phyloP scores from a whole-genome alignment of 257 asterid genomes.

The Linaria vulgaris region DNA sequence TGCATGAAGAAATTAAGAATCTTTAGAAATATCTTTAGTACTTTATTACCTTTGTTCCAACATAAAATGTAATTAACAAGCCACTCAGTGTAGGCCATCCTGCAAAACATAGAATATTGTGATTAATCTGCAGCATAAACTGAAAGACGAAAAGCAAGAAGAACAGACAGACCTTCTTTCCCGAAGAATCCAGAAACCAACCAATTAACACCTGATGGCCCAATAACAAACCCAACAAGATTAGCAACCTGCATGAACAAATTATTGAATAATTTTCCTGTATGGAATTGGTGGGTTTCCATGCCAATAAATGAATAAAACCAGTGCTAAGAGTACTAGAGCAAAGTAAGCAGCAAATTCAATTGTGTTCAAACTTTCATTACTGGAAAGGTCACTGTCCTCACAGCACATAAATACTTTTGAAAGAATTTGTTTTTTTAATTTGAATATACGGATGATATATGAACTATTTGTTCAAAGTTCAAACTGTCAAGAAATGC shows the following conservation, averaged over 20 bases:
- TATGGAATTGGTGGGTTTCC: slow-evolving; percentile 6
- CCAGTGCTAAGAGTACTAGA: background rate
- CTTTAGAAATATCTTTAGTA: slow-evolving; percentile 8
- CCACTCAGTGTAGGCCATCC: slow-evolving; percentile 71
- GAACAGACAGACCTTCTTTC: slow-evolving; percentile 53
- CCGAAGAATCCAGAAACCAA: slow-evolving; percentile 67
- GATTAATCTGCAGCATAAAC: slow-evolving; percentile 20
- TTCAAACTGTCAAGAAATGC: background rate
- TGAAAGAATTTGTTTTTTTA: background rate
- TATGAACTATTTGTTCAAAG: background rate
- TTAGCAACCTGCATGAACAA: slow-evolving; percentile 72
- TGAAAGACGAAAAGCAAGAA: slow-evolving; percentile 15
- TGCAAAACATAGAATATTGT: slow-evolving; percentile 35
- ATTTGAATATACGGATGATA: background rate
- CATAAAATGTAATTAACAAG: slow-evolving; percentile 69
- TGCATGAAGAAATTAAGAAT: slow-evolving; percentile 21
- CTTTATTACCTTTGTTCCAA: slow-evolving; percentile 81
- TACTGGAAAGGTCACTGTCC: slow-evolving; percentile 1
- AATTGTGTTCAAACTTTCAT: slow-evolving; percentile 15
- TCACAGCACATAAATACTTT: slow-evolving; percentile 7
- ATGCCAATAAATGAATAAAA: slow-evolving; percentile 13
- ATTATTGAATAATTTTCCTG: slow-evolving; percentile 20
- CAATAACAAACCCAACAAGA: slow-evolving; percentile 94
- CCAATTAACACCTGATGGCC: slow-evolving; percentile 95
- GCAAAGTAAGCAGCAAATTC: background rate